Evolutionary conservation across 768 basidiomycete species (phyloP).

Genomic region (Tricholoma terreum): DNA sequence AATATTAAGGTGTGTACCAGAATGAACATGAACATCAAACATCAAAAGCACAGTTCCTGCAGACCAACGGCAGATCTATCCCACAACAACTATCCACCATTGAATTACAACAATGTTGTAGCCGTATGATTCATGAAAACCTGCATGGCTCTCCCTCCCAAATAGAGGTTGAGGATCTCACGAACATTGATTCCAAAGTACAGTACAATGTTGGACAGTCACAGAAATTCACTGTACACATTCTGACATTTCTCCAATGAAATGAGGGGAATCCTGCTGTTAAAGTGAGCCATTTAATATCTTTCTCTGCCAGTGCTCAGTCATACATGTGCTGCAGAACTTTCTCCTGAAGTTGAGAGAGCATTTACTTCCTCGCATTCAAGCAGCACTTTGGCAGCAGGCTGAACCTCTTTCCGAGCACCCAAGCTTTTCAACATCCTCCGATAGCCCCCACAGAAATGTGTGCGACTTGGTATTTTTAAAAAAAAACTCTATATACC

Average conservation of each 20-base stretch:
- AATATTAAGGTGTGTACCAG: constrained; percentile 20
- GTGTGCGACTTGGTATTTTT: background rate
- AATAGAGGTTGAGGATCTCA: background rate
- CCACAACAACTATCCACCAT: background rate
- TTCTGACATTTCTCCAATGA: constrained; percentile 15
- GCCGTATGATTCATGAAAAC: background rate
- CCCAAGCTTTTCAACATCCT: background rate
- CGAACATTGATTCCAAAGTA: background rate
- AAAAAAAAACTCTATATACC: too few species aligned
- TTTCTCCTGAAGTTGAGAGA: constrained; percentile 19
- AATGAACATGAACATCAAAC: constrained; percentile 33
- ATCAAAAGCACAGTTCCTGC: constrained; percentile 9
- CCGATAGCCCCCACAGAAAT: background rate
- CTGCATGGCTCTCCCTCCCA: background rate
- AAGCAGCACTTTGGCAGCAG: background rate
- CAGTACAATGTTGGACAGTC: constrained; percentile 1
- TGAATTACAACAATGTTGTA: background rate
- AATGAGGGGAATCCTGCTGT: constrained; percentile 10
- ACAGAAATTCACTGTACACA: background rate
- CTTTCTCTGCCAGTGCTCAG: background rate
- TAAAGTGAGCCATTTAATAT: constrained; percentile 3
- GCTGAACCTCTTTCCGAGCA: background rate
- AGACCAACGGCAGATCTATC: constrained; percentile 15
- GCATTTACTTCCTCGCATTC: background rate
- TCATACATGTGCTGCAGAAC: constrained; percentile 4